Conservation (phyloP, 768 basidiomycete genomes). For the Hericium rajendrae region DNA sequence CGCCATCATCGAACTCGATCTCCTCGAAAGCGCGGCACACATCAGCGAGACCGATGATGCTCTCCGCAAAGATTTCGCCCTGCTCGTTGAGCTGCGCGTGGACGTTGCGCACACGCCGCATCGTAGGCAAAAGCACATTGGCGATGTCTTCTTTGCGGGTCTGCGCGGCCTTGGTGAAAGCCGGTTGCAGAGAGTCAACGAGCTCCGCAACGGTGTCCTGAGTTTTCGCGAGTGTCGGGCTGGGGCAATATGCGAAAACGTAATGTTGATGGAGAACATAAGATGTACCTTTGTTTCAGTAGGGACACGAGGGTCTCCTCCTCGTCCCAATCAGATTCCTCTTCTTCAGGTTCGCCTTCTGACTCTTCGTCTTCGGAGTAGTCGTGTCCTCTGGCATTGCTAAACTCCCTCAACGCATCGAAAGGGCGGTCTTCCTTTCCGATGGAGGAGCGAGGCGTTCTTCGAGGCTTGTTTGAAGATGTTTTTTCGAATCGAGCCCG, state of each 20-base stretch:
- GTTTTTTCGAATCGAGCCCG: too few species aligned
- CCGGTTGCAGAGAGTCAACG: background rate
- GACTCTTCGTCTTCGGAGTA: background rate
- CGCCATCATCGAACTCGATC: background rate
- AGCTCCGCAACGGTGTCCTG: background rate
- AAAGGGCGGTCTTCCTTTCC: background rate
- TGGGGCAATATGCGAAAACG: background rate
- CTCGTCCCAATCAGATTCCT: background rate
- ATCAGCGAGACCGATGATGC: background rate
- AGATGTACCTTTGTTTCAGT: background rate
- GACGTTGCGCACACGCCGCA: background rate
- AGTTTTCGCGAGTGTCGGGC: background rate
- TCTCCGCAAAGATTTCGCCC: background rate
- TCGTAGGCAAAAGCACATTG: background rate
- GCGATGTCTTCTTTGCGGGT: background rate
- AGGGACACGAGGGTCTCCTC: background rate
- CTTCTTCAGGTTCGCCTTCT: background rate
- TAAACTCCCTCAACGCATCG: background rate
- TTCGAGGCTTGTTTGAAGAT: too few species aligned
- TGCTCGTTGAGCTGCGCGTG: background rate
- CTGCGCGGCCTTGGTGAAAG: background rate
- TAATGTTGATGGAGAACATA: background rate
- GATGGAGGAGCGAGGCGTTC: background rate
- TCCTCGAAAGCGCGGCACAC: background rate
- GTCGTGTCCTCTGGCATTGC: background rate